phyloP scores from a whole-genome alignment of 1,139 yeast genomes.

The Taphrina wiesneri region DNA sequence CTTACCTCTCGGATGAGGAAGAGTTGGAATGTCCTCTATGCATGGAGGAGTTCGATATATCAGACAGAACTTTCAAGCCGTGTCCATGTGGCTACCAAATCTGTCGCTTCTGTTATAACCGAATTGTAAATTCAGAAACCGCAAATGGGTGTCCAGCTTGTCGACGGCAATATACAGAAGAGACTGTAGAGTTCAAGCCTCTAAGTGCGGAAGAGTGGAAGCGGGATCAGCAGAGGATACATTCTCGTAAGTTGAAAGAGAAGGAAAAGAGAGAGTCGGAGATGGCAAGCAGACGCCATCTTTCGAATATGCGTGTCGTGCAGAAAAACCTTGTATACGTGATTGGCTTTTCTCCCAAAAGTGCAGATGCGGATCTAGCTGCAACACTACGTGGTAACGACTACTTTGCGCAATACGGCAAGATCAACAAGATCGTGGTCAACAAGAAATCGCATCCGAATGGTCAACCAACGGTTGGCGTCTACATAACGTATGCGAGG shows the following conservation, averaged over 20 bases:
- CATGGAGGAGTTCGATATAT: constrained; percentile 94
- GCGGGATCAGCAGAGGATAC: constrained; percentile 63
- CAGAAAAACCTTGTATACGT: constrained; percentile 97
- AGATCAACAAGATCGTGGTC: constrained; percentile 88
- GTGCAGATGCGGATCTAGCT: constrained; percentile 85
- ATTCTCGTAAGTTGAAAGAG: constrained; percentile 80
- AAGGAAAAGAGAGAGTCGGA: constrained; percentile 91
- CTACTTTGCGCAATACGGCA: constrained; percentile 97
- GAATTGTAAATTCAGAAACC: constrained; percentile 72
- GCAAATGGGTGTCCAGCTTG: constrained; percentile 98
- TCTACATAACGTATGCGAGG: constrained; percentile 87
- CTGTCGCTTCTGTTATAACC: constrained; percentile 97
- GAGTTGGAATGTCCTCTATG: constrained; percentile 63
- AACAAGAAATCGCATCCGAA: constrained; percentile 60
- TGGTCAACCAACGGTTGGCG: constrained; percentile 80
- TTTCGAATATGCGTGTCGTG: constrained; percentile 95
- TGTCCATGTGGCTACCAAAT: constrained; percentile 97
- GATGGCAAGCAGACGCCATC: constrained; percentile 78
- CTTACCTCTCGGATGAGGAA: constrained; percentile 38
- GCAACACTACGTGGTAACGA: constrained; percentile 81
- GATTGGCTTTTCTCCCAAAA: constrained; percentile 90
- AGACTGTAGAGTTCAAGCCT: constrained; percentile 80
- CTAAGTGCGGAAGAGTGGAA: constrained; percentile 80
- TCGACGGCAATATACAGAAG: constrained; percentile 90
- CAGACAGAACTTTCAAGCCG: constrained; percentile 94